A percentile compares a stretch with the other conserved stretches of the same genome.
Conservation (phyloP, 148 eudicot species). For the Rhododendron simsii region DNA sequence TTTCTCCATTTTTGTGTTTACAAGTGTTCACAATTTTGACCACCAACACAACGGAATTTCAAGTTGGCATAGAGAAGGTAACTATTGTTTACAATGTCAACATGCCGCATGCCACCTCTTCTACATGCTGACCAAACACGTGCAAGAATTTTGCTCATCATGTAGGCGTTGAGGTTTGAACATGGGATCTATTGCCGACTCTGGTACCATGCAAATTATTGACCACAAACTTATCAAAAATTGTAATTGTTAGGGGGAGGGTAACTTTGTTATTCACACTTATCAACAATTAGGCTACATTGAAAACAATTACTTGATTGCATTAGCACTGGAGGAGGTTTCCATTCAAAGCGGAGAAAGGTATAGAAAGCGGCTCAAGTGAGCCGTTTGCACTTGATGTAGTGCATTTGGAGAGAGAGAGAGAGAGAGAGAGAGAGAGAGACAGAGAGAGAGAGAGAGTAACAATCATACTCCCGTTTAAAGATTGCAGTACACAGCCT, state of each 20-base stretch:
- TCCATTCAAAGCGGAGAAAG: neutral
- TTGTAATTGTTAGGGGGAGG: neutral
- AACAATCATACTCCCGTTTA: neutral
- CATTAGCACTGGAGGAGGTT: neutral
- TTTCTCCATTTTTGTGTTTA: neutral
- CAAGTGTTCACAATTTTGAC: neutral
- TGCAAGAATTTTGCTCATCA: neutral
- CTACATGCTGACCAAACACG: neutral
- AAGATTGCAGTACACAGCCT: neutral
- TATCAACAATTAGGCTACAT: neutral
- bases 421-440: neutral
- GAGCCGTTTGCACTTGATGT: neutral
- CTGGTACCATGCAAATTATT: neutral
- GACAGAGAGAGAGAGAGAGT: neutral
- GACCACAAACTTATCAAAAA: neutral
- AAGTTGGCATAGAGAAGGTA: neutral
- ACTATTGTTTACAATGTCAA: neutral
- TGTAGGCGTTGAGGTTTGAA: neutral
- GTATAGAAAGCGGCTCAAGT: neutral
- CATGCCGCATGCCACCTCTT: neutral
- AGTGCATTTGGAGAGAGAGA: neutral
- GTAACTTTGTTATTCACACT: neutral
- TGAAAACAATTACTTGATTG: neutral
- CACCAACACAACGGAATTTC: neutral
- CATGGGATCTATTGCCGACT: neutral